These are phyloP conservation scores for Boletus subcaerulescens DNA, from an alignment of 768 basidiomycete species.

Conservation along the genomic window DNA sequence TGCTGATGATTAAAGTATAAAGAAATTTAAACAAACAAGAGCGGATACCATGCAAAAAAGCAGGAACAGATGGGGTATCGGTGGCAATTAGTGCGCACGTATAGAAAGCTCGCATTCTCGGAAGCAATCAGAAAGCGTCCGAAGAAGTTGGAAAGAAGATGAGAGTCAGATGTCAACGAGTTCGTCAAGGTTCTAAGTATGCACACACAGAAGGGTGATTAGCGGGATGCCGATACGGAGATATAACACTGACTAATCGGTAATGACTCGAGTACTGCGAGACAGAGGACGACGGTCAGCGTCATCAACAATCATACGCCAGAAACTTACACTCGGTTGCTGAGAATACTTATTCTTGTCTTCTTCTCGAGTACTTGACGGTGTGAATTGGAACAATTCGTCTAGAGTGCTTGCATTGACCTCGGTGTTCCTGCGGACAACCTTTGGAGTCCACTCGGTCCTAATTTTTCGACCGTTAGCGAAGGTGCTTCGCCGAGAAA, in stretches of 20 bases:
- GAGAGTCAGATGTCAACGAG: conserved; percentile 15
- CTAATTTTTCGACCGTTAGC: not conserved
- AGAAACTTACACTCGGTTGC: conserved; percentile 15
- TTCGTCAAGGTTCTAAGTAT: conserved; percentile 22
- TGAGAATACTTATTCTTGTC: conserved; percentile 12
- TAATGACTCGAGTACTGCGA: conserved; percentile 25
- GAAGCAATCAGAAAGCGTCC: not conserved
- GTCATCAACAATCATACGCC: not conserved
- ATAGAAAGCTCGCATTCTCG: not conserved
- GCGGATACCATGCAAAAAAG: not conserved
- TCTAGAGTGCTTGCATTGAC: conserved; percentile 8
- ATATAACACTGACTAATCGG: conserved; percentile 16
- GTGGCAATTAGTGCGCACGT: not conserved
- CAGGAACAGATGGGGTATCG: not conserved
- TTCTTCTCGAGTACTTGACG: not conserved
- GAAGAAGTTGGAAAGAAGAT: no score
- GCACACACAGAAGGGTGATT: not conserved
- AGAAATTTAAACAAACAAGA: not conserved
- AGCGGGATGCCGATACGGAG: not conserved
- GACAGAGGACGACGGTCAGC: not conserved
- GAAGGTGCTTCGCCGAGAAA: conserved; percentile 16
- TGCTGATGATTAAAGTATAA: not conserved
- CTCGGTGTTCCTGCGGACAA: conserved; percentile 12
- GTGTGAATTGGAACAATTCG: not conserved
- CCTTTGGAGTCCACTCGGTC: conserved; percentile 2